A percentile compares a stretch with the other conserved stretches of the same genome.
Evolutionary conservation across 352 stramenopile species (phyloP).

Genomic region (Phytophthora chlamydospora): DNA sequence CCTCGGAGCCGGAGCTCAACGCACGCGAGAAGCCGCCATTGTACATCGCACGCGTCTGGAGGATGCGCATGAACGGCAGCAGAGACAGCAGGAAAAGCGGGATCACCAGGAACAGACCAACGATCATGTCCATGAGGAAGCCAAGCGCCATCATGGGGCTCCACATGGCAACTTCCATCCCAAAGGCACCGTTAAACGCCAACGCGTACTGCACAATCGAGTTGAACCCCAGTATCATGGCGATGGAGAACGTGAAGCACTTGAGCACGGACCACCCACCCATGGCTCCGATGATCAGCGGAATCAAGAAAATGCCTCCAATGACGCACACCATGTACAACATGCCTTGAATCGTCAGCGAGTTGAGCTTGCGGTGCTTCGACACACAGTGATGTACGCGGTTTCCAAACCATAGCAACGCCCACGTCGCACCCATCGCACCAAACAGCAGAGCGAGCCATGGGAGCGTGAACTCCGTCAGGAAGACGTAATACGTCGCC

Average conservation of each 20-base stretch:
- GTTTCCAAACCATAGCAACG: constrained; percentile 61
- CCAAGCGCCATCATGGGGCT: constrained; percentile 74
- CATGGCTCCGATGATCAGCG: constrained; percentile 61
- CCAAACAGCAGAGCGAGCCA: constrained; percentile 57
- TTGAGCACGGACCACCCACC: constrained; percentile 67
- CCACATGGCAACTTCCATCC: constrained; percentile 70
- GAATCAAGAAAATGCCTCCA: constrained; percentile 56
- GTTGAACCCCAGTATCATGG: constrained; percentile 76
- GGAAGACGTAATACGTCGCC: constrained; percentile 86
- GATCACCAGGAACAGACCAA: constrained; percentile 80
- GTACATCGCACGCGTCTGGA: constrained; percentile 89
- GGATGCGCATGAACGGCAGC: constrained; percentile 86
- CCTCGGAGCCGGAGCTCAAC: constrained; percentile 77
- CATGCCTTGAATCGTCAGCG: constrained; percentile 62
- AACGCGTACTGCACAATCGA: constrained; percentile 75
- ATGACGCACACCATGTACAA: constrained; percentile 80
- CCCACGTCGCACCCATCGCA: constrained; percentile 55
- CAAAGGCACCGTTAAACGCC: constrained; percentile 68
- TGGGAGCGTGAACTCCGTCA: constrained; percentile 62
- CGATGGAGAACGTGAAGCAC: constrained; percentile 68
- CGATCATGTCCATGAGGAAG: constrained; percentile 88
- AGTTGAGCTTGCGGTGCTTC: constrained; percentile 65
- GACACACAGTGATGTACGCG: constrained; percentile 55
- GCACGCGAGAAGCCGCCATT: constrained; percentile 85
- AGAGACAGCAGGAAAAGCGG: constrained; percentile 76